These are phyloP conservation scores for Fusarium virguliforme DNA, from an alignment of 2,329 filamentous ascomycete genomes.

Conservation along the genomic window DNA sequence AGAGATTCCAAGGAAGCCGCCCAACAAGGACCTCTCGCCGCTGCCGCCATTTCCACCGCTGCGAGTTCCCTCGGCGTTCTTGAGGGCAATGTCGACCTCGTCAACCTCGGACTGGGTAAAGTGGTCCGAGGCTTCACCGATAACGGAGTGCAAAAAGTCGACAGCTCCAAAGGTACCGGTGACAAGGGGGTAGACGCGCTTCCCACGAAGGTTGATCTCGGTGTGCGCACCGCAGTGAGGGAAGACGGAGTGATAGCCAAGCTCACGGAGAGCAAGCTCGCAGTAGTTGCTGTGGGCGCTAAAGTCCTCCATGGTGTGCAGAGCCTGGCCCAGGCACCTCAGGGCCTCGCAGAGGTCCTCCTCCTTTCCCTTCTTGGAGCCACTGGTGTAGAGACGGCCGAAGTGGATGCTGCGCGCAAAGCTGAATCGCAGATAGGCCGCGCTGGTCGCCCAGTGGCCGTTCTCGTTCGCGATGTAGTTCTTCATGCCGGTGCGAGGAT, in stretches of 20 bases:
- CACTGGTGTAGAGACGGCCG: slow-evolving; percentile 81
- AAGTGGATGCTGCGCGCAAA: slow-evolving; percentile 83
- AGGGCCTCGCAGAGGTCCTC: slow-evolving; percentile 86
- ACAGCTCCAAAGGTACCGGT: slow-evolving; percentile 84
- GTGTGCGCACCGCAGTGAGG: slow-evolving; percentile 79
- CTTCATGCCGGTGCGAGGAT: slow-evolving; percentile 92
- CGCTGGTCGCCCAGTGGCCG: slow-evolving; percentile 90
- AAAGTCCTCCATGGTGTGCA: slow-evolving; percentile 86
- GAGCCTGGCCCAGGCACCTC: slow-evolving; percentile 81
- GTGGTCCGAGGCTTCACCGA: slow-evolving; percentile 84
- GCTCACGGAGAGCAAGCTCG: slow-evolving; percentile 83
- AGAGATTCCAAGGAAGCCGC: slow-evolving; percentile 61
- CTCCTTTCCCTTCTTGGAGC: slow-evolving; percentile 76
- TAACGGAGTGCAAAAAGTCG: slow-evolving; percentile 86
- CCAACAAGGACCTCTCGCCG: slow-evolving; percentile 53
- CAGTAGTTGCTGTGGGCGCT: slow-evolving; percentile 89
- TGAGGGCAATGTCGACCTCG: slow-evolving; percentile 82
- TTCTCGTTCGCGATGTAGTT: slow-evolving; percentile 97
- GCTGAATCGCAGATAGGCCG: slow-evolving; percentile 86
- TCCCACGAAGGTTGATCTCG: slow-evolving; percentile 75
- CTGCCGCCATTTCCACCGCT: slow-evolving; percentile 56
- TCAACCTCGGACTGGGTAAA: slow-evolving; percentile 90
- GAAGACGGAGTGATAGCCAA: slow-evolving; percentile 85
- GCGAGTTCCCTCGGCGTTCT: slow-evolving; percentile 73
- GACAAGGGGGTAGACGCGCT: slow-evolving; percentile 80